Evolutionary conservation across 2,329 filamentous ascomycete species (phyloP), one percentile per base, ranked within the genome.

Genomic region (Didymella lethalis): DNA sequence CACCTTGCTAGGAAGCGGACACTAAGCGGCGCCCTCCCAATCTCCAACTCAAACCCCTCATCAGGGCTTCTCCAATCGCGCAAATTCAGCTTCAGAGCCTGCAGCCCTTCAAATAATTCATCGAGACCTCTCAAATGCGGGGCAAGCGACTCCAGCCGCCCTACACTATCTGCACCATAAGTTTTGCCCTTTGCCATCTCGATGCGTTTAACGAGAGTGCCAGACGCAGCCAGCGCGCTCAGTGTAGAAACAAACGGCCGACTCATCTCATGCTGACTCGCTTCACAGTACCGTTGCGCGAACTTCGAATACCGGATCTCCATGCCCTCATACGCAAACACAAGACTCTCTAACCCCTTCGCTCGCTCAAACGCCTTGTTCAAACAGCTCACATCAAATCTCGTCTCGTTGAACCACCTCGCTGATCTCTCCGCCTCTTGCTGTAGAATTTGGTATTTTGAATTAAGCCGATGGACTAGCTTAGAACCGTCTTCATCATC

Each of bases 1-100:
- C 65, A 57, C 32, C 71, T 74, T 1, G 66, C 61, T 0, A 75
- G 62, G 31, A 74, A 72, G 1, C 72, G 64, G 4, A 75, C 66
- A 1, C 69, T 57, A 44, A 75, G 74, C 1, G 73, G 67, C 1
- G 63, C 53, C 18, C 62, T 64, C 1, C 55, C 50, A 2, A 20
- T 34, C 11, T 64, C 62, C 8, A 70, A 61, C 36, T 67, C 64
- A 25, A 74, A 73, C 0, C 72, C 70, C 0, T 57, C 52, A 14
- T 72, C 67, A 0, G 61, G 64, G 16, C 54, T 45, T n/a, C 73
- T 62, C 65, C 70, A 71, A 44, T 74, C 73, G 11, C 73, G 61
- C 14, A 74, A 56, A n/a, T 68, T 64, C 11, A 75, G 52, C 8
- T 65, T 46, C 26, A 74, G 46, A 1, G 20, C 57, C 6, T 61